Evolutionary conservation across 305 asterid species (phyloP), one percentile per base, ranked within the genome.

Genomic region (Petunia hybrid): DNA sequence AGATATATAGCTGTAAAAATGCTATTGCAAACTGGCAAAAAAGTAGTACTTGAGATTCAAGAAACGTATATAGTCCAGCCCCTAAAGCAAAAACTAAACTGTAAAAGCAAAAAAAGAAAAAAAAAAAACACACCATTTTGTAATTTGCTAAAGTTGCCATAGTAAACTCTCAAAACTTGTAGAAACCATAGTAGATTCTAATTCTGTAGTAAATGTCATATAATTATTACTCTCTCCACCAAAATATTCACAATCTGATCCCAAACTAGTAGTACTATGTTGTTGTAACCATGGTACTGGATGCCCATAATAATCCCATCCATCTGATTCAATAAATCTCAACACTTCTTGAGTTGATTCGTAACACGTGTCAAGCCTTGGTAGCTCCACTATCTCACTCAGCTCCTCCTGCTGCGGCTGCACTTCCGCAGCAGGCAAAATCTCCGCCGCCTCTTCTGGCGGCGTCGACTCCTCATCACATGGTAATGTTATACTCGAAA

Each of bases 351-450:
- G 80, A 7, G 79, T 82, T 66, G 85, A 81, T 70, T 91, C 91
- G 70, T 78, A 87, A 83, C 88, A 84, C 85, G 89, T 36, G 1
- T 85, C 94, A 1, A 92, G 76, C 14, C 87, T 93, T 59, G 97
- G 97, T 61, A 93, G 82, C 91, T 91, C 90, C 57, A 93, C 97
- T 39, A 93, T 91, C 92, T 93, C 89, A 13, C 94, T 78, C 82
- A 93, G 85, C 83, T 88, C 93, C 79, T 85, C 94, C 82, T 61
- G 86, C 57, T 77, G 45, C 41, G 63, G 76, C 16, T 62, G 51
- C 31, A 0, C 56, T 0, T 53, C 39, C 7, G 77, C 8, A 4
- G 22, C 46, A 9, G 8, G 7, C 13, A 3, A 35, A 22, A 10
- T 40, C 42, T 56, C 71, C 61, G 10, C 62, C 8, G 75, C 57